phyloP scores from a whole-genome alignment of 1,284 basidiomycete genomes.

The Puccinia novopanici region DNA sequence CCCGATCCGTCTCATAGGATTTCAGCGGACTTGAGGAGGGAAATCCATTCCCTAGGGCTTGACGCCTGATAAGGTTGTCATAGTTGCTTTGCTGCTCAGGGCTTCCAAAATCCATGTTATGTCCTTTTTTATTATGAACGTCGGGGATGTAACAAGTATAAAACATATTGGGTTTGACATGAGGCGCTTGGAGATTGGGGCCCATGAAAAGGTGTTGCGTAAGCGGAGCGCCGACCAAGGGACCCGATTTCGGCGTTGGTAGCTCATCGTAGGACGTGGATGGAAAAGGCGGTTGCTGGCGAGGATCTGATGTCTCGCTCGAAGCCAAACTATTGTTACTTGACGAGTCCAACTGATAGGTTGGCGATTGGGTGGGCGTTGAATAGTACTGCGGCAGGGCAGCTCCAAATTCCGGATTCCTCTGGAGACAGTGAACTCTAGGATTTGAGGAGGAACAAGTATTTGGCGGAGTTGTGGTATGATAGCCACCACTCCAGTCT shows the following conservation, averaged over 20 bases:
- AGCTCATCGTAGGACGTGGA: slow-evolving; percentile 24
- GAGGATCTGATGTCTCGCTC: slow-evolving; percentile 22
- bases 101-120: not conserved
- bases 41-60: not conserved
- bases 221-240: not conserved
- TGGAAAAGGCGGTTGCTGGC: not conserved
- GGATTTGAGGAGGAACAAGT: slow-evolving; percentile 10
- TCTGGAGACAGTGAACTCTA: slow-evolving; percentile 16
- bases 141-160: not conserved
- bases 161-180: slow-evolving; percentile 16
- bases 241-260: slow-evolving; percentile 16
- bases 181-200: not conserved
- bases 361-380: slow-evolving; percentile 40
- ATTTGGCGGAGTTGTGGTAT: slow-evolving; percentile 20
- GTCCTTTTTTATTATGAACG: not conserved
- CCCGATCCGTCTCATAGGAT: not conserved
- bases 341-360: slow-evolving; percentile 33
- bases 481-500: slow-evolving; percentile 33
- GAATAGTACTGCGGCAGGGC: slow-evolving; percentile 25
- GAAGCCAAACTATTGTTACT: slow-evolving; percentile 10
- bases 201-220: slow-evolving; percentile 9
- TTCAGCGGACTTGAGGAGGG: not conserved
- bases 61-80: not conserved
- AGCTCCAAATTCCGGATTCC: not conserved
- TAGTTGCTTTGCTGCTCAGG: not conserved